A percentile compares a stretch with the other conserved stretches of the same genome.
phyloP scores from a whole-genome alignment of 805 yeast genomes.

The Huiozyma sinensis region DNA sequence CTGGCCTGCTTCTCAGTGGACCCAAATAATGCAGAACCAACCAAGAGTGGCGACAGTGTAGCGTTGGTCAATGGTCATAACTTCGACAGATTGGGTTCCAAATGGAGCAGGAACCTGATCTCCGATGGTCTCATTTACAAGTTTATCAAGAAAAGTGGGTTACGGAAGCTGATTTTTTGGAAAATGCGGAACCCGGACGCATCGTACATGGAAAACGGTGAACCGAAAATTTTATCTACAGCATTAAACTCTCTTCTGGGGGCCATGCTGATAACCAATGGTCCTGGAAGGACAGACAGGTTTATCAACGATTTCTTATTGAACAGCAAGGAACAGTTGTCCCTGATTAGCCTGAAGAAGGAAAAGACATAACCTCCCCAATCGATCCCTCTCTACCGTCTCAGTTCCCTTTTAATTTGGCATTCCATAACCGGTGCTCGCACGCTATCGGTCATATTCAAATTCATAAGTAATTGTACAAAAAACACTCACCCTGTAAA shows the following conservation, averaged over 20 bases:
- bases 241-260: slow-evolving; percentile 56
- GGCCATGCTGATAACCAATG: slow-evolving; percentile 53
- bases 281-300: slow-evolving; percentile 44
- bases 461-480: too few species aligned
- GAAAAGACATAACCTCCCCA: not conserved
- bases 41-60: slow-evolving; percentile 6
- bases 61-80: slow-evolving; percentile 34
- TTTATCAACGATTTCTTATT: slow-evolving; percentile 31
- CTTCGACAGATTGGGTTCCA: slow-evolving; percentile 51
- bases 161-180: slow-evolving; percentile 56
- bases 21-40: slow-evolving; percentile 17
- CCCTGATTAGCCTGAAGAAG: not conserved
- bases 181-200: slow-evolving; percentile 42
- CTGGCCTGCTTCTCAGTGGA: slow-evolving; percentile 27
- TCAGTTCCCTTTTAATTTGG: not conserved
- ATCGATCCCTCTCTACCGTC: not conserved
- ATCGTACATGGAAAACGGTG: slow-evolving; percentile 40
- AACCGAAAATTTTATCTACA: slow-evolving; percentile 42
- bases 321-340: not conserved
- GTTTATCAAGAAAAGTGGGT: slow-evolving; percentile 38
- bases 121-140: slow-evolving; percentile 42
- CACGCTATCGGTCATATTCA: too few species aligned
- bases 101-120: slow-evolving; percentile 39
- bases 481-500: too few species aligned
- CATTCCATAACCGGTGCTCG: too few species aligned